Evolutionary conservation across 2,329 filamentous ascomycete species (phyloP), one percentile per base, ranked within the genome.

Genomic region (Sclerotinia borealis): DNA sequence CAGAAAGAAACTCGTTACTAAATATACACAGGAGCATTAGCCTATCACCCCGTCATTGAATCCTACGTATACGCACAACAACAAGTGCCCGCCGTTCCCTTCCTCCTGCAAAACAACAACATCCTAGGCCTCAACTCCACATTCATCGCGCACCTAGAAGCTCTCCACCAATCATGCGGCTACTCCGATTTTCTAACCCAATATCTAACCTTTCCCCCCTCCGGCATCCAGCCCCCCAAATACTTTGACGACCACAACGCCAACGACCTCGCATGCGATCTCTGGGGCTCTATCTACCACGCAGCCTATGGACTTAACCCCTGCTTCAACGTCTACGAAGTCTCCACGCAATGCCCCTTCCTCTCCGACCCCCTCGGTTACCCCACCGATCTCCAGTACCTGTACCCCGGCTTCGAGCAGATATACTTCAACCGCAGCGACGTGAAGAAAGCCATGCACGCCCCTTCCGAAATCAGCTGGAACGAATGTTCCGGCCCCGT

Each of bases 401-500:
- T 68, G 3, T 77, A 77, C 1, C 75, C 77, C 0, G 76, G 74
- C 22, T 72, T 75, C n/a, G 48, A 51, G 1, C 51, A 72, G 25
- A 69, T 78, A 22, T 83, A 82, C 73, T 83, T 83, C 75, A 80
- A 83, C 71, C 78, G 81, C 22, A 77, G 75, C 13, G 81, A 83
- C 65, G 81, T 83, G 5, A 77, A 82, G 66, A 66, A 72, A 49
- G 80, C 80, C 2, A 77, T 83, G 50, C 75, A 84, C 67, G 81
- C 79, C 0, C 77, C 78, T 25, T 34, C 39, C 10, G 69, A 75
- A 56, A 75, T 77, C 11, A 73, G 77, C 64, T 81, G 77, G 77
- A 61, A 67, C 11, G 76, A 79, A 68, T 80, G 79, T 70, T 73
- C 72, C 36, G 70, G 69, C n/a, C 76, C 77, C 50, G 78, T 80